Conservation (phyloP, 768 basidiomycete genomes). For the Rhizopogon sp. region DNA sequence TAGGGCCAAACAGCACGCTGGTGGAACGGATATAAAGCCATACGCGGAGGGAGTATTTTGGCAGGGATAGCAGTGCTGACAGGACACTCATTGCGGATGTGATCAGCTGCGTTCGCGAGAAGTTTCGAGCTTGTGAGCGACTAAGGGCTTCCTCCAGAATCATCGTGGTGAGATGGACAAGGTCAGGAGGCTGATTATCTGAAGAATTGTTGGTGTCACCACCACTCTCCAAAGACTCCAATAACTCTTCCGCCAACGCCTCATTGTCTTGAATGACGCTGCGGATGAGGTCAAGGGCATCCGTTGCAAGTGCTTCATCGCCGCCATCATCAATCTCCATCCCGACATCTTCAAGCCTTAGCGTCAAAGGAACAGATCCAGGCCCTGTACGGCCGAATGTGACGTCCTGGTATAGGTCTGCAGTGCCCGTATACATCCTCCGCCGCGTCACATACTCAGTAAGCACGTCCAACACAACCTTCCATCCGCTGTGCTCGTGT, state of each 20-base stretch:
- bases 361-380: slow-evolving; percentile 31
- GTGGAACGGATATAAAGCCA: slow-evolving; percentile 88
- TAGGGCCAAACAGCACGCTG: slow-evolving; percentile 67
- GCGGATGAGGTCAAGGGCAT: slow-evolving; percentile 75
- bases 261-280: slow-evolving; percentile 72
- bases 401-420: slow-evolving; percentile 43
- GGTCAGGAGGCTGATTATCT: slow-evolving; percentile 55
- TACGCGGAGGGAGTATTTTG: slow-evolving; percentile 73
- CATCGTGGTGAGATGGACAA: slow-evolving; percentile 76
- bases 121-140: slow-evolving; percentile 38
- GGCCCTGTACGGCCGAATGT: slow-evolving; percentile 46
- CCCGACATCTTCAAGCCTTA: slow-evolving; percentile 65
- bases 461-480: slow-evolving; percentile 74
- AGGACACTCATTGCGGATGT: slow-evolving; percentile 82
- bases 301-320: slow-evolving; percentile 60
- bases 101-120: slow-evolving; percentile 57
- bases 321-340: slow-evolving; percentile 61
- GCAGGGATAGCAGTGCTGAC: slow-evolving; percentile 67
- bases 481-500: slow-evolving; percentile 83
- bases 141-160: slow-evolving; percentile 75
- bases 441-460: slow-evolving; percentile 66
- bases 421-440: slow-evolving; percentile 36
- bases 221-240: slow-evolving; percentile 53
- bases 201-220: slow-evolving; percentile 14
- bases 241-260: slow-evolving; percentile 54